Percentiles rank a stretch among this genome's conserved stretches.
Evolutionary conservation across 257 asterid species (phyloP).

Genomic region (Anisodus acutangulus): DNA sequence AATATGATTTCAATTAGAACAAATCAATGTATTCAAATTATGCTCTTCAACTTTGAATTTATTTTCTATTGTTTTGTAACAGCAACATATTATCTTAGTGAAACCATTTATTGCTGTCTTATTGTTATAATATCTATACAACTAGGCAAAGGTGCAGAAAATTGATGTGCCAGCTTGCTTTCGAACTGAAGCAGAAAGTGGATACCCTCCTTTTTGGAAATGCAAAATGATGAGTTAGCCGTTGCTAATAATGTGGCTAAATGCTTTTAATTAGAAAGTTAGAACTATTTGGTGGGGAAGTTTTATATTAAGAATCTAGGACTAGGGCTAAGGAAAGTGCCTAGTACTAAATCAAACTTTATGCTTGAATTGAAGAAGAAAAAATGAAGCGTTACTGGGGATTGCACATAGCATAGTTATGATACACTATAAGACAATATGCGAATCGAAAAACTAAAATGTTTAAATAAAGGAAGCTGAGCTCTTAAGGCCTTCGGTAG

Average conservation of each 20-base stretch:
- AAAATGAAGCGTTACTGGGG: neutral
- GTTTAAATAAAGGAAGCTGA: constrained; percentile 13
- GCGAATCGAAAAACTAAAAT: neutral
- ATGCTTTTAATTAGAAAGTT: neutral
- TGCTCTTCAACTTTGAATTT: neutral
- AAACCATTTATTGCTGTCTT: neutral
- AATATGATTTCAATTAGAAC: constrained; percentile 18
- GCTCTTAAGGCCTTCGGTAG: neutral
- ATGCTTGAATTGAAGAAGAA: constrained; percentile 11
- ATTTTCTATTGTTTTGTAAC: neutral
- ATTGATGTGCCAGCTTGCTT: constrained; percentile 21
- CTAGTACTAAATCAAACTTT: constrained; percentile 3
- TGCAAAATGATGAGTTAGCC: constrained; percentile 11
- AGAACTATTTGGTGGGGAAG: neutral
- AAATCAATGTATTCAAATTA: neutral
- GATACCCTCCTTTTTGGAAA: neutral
- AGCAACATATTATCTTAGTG: neutral
- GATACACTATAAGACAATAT: neutral
- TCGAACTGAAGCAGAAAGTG: neutral
- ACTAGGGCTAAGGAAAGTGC: constrained; percentile 4
- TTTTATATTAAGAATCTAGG: constrained; percentile 11
- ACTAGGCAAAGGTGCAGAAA: neutral
- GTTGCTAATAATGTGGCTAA: constrained; percentile 3
- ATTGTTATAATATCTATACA: neutral
- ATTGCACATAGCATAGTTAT: constrained; percentile 19